These are phyloP conservation scores for Lablab purpureus DNA, from an alignment of 306 rosid species.

Conservation along the genomic window DNA sequence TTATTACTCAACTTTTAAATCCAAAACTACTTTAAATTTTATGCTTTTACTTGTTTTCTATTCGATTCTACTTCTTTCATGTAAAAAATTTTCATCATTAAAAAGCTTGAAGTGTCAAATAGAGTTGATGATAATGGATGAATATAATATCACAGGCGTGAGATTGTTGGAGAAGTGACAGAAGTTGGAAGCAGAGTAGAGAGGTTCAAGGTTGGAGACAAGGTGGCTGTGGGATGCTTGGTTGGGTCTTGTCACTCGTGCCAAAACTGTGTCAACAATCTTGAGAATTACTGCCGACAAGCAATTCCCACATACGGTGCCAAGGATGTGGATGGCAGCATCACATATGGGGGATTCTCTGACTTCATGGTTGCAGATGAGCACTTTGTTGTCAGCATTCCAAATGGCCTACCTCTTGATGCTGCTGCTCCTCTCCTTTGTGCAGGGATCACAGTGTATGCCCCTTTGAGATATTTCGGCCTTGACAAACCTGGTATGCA, in stretches of 20 bases:
- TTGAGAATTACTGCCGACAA: conserved; percentile 55
- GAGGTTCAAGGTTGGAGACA: conserved; percentile 41
- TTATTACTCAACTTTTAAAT: too few species aligned
- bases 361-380: neutral
- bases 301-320: conserved; percentile 25
- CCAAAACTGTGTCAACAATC: conserved; percentile 41
- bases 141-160: conserved; percentile 47
- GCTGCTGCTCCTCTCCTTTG: neutral
- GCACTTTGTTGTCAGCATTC: conserved; percentile 26
- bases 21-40: too few species aligned
- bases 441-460: conserved; percentile 53
- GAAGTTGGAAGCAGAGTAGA: conserved; percentile 53
- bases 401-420: conserved; percentile 43
- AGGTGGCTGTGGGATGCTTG: too few species aligned
- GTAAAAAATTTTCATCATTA: too few species aligned
- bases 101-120: neutral
- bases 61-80: too few species aligned
- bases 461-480: conserved; percentile 51
- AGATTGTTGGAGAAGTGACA: conserved; percentile 56
- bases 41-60: too few species aligned
- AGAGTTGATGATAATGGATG: neutral
- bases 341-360: neutral
- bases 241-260: conserved; percentile 49
- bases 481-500: conserved; percentile 53
- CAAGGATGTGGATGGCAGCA: conserved; percentile 44